phyloP scores from a whole-genome alignment of 768 basidiomycete genomes.

The Gloeopeniophorella convolvens region DNA sequence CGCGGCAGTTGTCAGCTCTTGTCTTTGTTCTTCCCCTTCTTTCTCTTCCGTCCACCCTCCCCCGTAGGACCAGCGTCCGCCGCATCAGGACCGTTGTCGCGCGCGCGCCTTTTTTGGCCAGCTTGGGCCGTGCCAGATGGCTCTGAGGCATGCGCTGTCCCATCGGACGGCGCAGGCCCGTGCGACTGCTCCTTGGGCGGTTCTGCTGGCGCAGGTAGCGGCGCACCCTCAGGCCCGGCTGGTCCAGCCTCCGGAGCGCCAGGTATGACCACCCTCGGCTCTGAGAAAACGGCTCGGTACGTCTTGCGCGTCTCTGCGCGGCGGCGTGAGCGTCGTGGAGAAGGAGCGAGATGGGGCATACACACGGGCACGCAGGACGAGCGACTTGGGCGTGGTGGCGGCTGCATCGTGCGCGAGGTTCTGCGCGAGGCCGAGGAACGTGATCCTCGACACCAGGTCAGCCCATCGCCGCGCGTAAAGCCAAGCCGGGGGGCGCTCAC shows the following conservation, averaged over 20 bases:
- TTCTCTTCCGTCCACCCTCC: conserved; percentile 13
- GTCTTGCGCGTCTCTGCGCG: conserved; percentile 70
- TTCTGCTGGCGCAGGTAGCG: not conserved
- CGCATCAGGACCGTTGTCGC: not conserved
- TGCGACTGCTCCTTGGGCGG: not conserved
- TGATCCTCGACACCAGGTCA: conserved; percentile 39
- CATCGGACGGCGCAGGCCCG: not conserved
- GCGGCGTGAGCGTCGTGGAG: not conserved
- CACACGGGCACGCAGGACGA: conserved; percentile 71
- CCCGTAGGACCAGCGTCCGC: not conserved
- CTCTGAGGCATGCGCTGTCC: not conserved
- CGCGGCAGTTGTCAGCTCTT: too few species aligned
- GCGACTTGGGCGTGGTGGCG: conserved; percentile 54
- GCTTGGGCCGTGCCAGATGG: conserved; percentile 3
- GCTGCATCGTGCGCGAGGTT: conserved; percentile 59
- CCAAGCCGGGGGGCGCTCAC: conserved; percentile 32
- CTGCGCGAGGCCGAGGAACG: conserved; percentile 61
- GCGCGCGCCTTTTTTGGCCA: not conserved
- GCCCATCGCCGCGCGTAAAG: not conserved
- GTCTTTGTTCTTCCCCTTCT: conserved; percentile 16
- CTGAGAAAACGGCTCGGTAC: conserved; percentile 73
- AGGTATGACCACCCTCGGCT: conserved; percentile 61
- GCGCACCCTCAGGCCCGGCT: not conserved
- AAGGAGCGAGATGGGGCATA: conserved; percentile 9
- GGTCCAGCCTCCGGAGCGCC: not conserved